Base-by-base conservation (phyloP, 768 basidiomycete genomes). In the Psilocybe subaeruginosa region DNA sequence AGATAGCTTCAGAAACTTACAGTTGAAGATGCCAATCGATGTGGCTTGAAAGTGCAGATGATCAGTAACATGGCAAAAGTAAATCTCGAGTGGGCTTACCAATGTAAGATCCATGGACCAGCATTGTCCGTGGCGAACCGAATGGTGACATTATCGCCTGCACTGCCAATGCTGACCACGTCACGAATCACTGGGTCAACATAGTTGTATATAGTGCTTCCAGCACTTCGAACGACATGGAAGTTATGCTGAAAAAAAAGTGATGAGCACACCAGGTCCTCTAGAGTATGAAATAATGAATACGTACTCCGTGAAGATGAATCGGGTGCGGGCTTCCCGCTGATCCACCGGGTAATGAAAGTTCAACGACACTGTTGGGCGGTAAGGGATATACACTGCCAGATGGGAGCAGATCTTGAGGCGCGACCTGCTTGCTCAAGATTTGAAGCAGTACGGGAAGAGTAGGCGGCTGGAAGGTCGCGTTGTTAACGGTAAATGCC, bases 81-180 rank as follows among this genome's bases (percentile, higher is more conserved):
- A 1, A 29, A 16, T 19, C 12, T 16, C 1, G 29, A 51, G 59
- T 11, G 31, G 0, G 16, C 29, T n/a, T 19, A 57, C 56, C 56
- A 57, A 37, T 57, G 56, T 17, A 76, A 54, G 46, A 76, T 68
- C 80, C 85, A 86, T 23, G 82, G 82, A n/a, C 86, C 87, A 17
- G 86, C 77, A 73, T 89, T 90, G 69, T 90, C 85, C 1, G 88
- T 84, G 17, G 70, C 68, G 74, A 86, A 89, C 41, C 86, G 79
- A 49, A 90, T 78, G 9, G 81, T 82, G 27, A 82, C 79, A 29
- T 77, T 74, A 62, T 80, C 78, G 12, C 63, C 64, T 0, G 62
- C 41, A 19, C 35, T 31, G 17, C 77, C 76, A 30, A 68, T 69
- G 31, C 68, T 73, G 19, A 78, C 77, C 2, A 78, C 77, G 57